phyloP scores from a whole-genome alignment of 2,329 filamentous ascomycete species.

The Stagonosporopsis cucurbitacearum region DNA sequence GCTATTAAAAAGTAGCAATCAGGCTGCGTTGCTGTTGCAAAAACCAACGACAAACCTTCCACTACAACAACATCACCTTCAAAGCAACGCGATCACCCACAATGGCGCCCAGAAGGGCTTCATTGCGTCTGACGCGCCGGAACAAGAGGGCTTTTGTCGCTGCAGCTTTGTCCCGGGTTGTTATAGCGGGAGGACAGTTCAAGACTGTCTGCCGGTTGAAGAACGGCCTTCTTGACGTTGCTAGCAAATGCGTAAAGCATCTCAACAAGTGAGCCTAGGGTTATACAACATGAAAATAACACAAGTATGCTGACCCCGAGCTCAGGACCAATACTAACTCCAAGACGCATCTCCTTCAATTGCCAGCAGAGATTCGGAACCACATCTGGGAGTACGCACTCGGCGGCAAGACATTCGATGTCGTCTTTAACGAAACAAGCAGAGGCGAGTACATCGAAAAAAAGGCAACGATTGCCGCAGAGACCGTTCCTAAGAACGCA shows the following conservation, averaged over 20 bases:
- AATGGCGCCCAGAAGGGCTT: not conserved
- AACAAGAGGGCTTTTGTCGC: not conserved
- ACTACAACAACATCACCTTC: not conserved
- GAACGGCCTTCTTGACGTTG: slow-evolving; percentile 12
- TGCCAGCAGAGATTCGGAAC: slow-evolving; percentile 14
- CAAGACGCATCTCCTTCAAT: slow-evolving; percentile 8
- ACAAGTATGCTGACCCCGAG: not conserved
- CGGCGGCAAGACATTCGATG: not conserved
- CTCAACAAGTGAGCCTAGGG: not conserved
- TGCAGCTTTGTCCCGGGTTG: not conserved
- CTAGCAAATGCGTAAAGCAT: not conserved
- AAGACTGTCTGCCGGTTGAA: not conserved
- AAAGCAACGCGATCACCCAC: not conserved
- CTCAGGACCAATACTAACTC: not conserved
- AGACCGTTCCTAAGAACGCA: not conserved
- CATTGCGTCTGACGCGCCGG: not conserved
- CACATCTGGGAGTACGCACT: slow-evolving; percentile 10
- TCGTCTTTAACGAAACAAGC: not conserved
- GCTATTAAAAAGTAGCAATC: too few relatives aligned
- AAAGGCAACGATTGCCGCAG: not conserved
- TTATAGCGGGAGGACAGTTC: not conserved
- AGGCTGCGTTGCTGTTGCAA: too few relatives aligned
- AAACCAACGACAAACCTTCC: not conserved
- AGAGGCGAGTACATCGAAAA: not conserved
- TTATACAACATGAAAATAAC: not conserved